Conservation (phyloP, 495 filamentous ascomycete genomes). For the Talaromyces trachyspermus region DNA sequence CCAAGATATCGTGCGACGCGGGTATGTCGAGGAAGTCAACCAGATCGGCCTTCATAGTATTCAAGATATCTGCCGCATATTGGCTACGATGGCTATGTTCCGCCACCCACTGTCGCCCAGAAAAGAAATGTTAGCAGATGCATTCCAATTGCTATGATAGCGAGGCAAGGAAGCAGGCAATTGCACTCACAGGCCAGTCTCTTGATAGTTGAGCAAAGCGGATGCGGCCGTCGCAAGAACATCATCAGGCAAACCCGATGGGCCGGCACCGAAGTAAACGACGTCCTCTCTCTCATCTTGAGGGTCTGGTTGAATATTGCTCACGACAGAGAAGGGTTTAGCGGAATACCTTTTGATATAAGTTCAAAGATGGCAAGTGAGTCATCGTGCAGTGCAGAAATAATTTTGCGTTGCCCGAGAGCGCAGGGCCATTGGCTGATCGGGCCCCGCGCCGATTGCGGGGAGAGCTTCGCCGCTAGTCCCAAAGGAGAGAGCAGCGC, state of each 20-base stretch:
- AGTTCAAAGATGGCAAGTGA: no score
- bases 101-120: slow-evolving; percentile 47
- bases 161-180: neutral
- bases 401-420: no score
- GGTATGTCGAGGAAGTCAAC: slow-evolving; percentile 65
- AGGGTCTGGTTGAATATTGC: no score
- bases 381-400: no score
- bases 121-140: slow-evolving; percentile 7
- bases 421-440: no score
- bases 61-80: slow-evolving; percentile 62
- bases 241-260: slow-evolving; percentile 64
- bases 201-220: slow-evolving; percentile 74
- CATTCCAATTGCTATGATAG: neutral
- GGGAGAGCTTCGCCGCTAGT: no score
- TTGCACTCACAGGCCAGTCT: slow-evolving; percentile 70
- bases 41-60: slow-evolving; percentile 58
- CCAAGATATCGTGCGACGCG: slow-evolving; percentile 66
- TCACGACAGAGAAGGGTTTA: no score
- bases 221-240: slow-evolving; percentile 2
- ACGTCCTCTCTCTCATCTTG: slow-evolving; percentile 52
- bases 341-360: no score
- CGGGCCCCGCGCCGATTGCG: no score
- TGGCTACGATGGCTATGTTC: slow-evolving; percentile 88
- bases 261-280: slow-evolving; percentile 79
- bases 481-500: no score